Base-by-base conservation (phyloP, 495 filamentous ascomycete genomes). In the Hapsidospora chrysogenum region DNA sequence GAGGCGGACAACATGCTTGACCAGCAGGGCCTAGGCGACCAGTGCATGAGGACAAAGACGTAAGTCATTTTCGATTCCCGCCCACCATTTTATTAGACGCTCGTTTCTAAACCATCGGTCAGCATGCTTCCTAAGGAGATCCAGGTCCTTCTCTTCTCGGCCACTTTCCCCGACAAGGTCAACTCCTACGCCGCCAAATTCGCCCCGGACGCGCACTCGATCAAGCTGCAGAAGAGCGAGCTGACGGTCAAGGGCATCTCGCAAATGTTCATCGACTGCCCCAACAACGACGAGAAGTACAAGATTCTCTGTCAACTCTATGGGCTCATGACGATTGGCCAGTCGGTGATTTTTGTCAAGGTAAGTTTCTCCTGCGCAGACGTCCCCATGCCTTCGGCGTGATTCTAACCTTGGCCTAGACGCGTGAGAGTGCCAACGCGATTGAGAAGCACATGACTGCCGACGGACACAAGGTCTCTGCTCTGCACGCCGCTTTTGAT, bases 1-100 rank as follows among this genome's bases (percentile, higher is more conserved):
- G 86, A 95, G 54, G 86, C 86, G 21, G 86, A 95, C 54, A 93
- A 93, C 58, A 93, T 95, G 86, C 63, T 72, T 40, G 92, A 96
- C 44, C 76, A 82, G 56, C 83, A 93, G 57, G 92, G 92, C 18
- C 57, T 99, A 35, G 86, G 86, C 37, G 92, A 95, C 39, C 89
- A 96, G 60, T 95, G 85, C 52, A 66, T 82, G 36, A 78, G 87
- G 41, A 82, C 92, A 40, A 92, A 85, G 60, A 48, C 49, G 85
- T 86, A 53, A 52, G 81, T 66, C 17, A 18, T 16, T 16, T 33
- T 21, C 40, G 16, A 3, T 3, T 7, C 2, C 13, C 20, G 13
- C 9, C 9, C 30, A 32, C 7, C 18, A 18, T 10, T 2, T 18
- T 4, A 13, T 18, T 17, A 22, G 18, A 22, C 4, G 9, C 19